Conservation (phyloP, 2,329 filamentous ascomycete genomes). For the Botrytis squamosa region DNA sequence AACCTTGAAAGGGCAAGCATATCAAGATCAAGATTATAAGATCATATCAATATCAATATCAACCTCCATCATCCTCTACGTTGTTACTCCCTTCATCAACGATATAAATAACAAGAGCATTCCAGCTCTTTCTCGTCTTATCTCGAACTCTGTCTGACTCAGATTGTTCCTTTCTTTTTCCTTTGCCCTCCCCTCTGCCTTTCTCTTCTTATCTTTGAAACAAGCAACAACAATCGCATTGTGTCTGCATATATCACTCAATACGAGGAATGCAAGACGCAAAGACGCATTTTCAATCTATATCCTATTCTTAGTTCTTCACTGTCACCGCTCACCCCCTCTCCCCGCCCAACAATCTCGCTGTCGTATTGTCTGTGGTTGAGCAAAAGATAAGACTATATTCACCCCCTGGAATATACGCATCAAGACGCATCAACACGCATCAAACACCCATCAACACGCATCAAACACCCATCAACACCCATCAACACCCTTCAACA, state of each 20-base stretch:
- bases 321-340: not conserved
- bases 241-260: constrained; percentile 8
- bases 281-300: not conserved
- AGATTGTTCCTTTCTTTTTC: not conserved
- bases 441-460: not conserved
- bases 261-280: constrained; percentile 6
- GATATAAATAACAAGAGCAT: not conserved
- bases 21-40: not conserved
- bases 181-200: not conserved
- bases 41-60: not conserved
- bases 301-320: not conserved
- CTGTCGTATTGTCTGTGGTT: not conserved
- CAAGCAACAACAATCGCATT: constrained; percentile 8
- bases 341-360: not conserved
- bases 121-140: not conserved
- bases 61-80: not conserved
- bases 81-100: not conserved
- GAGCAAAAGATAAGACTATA: not conserved
- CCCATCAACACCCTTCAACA: not conserved
- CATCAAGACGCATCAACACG: not conserved
- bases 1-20: constrained; percentile 8
- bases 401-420: not conserved
- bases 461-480: not conserved
- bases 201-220: constrained; percentile 6
- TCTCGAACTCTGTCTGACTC: constrained; percentile 3